Conservation (phyloP, 2,329 filamentous ascomycete genomes). For the Ophiosphaerella narmari region DNA sequence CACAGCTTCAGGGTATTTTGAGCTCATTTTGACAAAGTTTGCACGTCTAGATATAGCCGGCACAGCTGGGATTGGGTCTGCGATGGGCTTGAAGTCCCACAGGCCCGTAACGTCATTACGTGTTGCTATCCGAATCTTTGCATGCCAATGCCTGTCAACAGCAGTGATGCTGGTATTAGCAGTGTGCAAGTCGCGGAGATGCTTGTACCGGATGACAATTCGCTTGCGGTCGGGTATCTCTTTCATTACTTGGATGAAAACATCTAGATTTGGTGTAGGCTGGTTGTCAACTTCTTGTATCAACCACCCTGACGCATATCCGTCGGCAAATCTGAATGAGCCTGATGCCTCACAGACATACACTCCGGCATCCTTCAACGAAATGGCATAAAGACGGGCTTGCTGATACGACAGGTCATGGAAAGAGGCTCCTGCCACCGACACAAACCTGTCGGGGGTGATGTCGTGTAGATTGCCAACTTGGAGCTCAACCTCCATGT, state of each 20-base stretch:
- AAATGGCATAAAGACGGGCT: slow-evolving; percentile 91
- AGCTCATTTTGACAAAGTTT: slow-evolving; percentile 89
- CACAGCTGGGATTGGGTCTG: slow-evolving; percentile 76
- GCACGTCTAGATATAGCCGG: slow-evolving; percentile 75
- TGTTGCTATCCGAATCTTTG: slow-evolving; percentile 89
- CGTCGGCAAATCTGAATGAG: slow-evolving; percentile 89
- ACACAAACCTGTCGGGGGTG: slow-evolving; percentile 93
- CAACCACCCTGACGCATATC: slow-evolving; percentile 88
- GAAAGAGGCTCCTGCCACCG: slow-evolving; percentile 91
- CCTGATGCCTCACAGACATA: slow-evolving; percentile 94
- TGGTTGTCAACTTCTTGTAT: slow-evolving; percentile 92
- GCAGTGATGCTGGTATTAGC: slow-evolving; percentile 91
- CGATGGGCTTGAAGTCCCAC: slow-evolving; percentile 92
- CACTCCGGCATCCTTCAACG: slow-evolving; percentile 76
- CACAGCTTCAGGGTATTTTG: slow-evolving; percentile 86
- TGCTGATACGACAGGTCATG: slow-evolving; percentile 97
- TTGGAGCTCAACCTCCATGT: slow-evolving; percentile 80
- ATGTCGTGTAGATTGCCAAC: slow-evolving; percentile 93
- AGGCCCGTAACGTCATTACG: slow-evolving; percentile 88
- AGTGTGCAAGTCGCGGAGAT: slow-evolving; percentile 91
- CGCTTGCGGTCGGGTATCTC: slow-evolving; percentile 78
- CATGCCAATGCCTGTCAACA: slow-evolving; percentile 93
- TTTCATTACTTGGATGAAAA: slow-evolving; percentile 91
- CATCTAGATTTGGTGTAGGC: slow-evolving; percentile 82
- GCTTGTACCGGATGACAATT: slow-evolving; percentile 93